Evolutionary conservation across 2,329 filamentous ascomycete species (phyloP).

Genomic region (Harringtonia lauricola): DNA sequence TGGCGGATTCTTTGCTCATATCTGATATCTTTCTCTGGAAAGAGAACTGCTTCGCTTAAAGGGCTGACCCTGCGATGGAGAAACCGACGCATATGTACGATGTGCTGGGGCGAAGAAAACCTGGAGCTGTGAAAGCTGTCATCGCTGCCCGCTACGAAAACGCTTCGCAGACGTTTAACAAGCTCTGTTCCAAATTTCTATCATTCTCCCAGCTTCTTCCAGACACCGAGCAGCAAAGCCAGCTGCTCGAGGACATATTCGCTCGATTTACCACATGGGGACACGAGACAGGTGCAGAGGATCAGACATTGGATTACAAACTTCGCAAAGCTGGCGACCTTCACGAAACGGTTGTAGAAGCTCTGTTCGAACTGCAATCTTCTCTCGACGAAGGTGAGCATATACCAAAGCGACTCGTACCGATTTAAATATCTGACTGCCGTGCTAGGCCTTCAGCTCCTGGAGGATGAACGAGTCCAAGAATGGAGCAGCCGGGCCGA

Average conservation of each 20-base stretch:
- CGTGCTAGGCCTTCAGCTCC: constrained; percentile 3
- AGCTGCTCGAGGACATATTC: constrained; percentile 6
- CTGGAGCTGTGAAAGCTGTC: constrained; percentile 7
- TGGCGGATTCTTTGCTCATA: background rate
- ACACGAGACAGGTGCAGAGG: constrained; percentile 8
- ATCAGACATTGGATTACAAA: constrained; percentile 9
- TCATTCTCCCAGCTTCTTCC: constrained; percentile 5
- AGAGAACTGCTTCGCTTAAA: no score
- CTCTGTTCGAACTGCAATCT: constrained; percentile 4
- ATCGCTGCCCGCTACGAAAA: constrained; percentile 10
- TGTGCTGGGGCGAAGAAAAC: constrained; percentile 3
- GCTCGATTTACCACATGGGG: constrained; percentile 9
- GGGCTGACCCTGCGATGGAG: constrained; percentile 1
- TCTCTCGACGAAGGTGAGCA: constrained; percentile 9
- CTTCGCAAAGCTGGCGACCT: constrained; percentile 9
- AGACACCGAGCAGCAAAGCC: constrained; percentile 1
- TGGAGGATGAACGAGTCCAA: constrained; percentile 4
- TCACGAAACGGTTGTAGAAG: constrained; percentile 5
- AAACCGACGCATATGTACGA: constrained; percentile 11
- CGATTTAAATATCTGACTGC: background rate
- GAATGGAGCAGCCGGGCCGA: background rate
- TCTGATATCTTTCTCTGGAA: no score
- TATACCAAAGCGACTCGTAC: no score
- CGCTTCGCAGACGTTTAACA: constrained; percentile 6
- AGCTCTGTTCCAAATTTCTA: constrained; percentile 5